A percentile compares a stretch with the other conserved stretches of the same genome.
These are phyloP conservation scores for Leptomonas seymouri DNA, from an alignment of 208 protist genomes.

Conservation along the genomic window DNA sequence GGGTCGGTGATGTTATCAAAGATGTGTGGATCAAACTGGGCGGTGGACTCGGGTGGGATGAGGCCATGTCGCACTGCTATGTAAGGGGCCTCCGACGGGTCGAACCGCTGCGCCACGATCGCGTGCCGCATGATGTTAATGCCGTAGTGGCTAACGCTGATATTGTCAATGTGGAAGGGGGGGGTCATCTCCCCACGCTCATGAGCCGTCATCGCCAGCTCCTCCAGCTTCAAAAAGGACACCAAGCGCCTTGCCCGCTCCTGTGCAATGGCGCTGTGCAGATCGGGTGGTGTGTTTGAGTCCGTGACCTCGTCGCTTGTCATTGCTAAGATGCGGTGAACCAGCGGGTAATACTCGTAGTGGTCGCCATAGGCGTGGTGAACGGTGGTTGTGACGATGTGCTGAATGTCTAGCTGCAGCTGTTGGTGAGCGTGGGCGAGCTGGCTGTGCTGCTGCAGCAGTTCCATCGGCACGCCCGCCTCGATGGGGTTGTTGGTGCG, in stretches of 20 bases:
- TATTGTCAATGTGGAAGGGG: conserved; percentile 55
- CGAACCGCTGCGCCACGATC: conserved; percentile 35
- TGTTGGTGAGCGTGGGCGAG: conserved; percentile 24
- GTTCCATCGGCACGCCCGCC: conserved; percentile 46
- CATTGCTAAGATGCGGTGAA: conserved; percentile 18
- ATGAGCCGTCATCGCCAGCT: conserved; percentile 5
- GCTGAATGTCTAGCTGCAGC: conserved; percentile 29
- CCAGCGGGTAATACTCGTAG: conserved; percentile 78
- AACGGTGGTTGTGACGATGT: conserved; percentile 37
- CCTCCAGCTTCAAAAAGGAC: conserved; percentile 11
- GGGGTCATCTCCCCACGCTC: background rate
- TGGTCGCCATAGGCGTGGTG: conserved; percentile 61
- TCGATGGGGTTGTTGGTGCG: conserved; percentile 33
- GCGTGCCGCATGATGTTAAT: conserved; percentile 35
- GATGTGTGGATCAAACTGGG: conserved; percentile 24
- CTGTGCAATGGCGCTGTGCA: conserved; percentile 1
- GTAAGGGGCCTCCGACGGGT: conserved; percentile 22
- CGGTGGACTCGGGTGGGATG: conserved; percentile 9
- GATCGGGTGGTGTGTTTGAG: conserved; percentile 5
- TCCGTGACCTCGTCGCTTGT: conserved; percentile 19
- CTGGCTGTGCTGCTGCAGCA: conserved; percentile 33
- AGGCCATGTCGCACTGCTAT: conserved; percentile 29
- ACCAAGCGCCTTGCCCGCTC: conserved; percentile 14
- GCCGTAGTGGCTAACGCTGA: conserved; percentile 38
- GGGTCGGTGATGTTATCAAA: conserved; percentile 19